phyloP scores from a whole-genome alignment of 2,329 filamentous ascomycete species.

The Xylariaceae sp. region DNA sequence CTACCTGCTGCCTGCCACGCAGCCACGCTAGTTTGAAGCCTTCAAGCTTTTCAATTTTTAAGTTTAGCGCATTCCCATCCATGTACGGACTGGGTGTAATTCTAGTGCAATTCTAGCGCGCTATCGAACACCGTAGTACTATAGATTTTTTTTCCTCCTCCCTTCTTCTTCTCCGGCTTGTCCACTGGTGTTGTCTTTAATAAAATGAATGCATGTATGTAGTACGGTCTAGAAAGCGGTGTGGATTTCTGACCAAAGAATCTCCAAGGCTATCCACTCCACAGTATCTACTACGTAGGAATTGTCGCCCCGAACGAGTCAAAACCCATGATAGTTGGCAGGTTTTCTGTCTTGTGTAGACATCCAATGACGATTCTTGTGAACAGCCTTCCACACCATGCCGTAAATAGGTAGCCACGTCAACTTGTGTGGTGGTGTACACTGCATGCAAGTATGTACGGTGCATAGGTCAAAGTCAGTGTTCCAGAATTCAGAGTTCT shows the following conservation, averaged over 20 bases:
- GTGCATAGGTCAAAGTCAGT: background rate
- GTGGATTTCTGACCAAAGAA: conserved; percentile 1
- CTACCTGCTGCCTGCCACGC: background rate
- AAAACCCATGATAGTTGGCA: background rate
- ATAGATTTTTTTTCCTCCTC: too few species aligned
- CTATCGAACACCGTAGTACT: background rate
- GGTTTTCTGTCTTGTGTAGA: conserved; percentile 2
- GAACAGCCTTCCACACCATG: conserved; percentile 8
- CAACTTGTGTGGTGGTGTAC: conserved; percentile 18
- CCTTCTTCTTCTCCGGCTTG: too few species aligned
- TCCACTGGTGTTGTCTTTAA: too few species aligned
- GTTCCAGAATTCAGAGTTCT: background rate
- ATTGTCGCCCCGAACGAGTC: background rate
- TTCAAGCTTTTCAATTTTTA: background rate
- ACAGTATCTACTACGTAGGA: background rate
- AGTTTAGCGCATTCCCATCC: background rate
- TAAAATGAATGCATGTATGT: too few species aligned
- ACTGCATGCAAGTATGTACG: conserved; percentile 17
- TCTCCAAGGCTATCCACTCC: background rate
- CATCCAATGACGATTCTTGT: conserved; percentile 9
- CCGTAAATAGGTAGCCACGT: conserved; percentile 26
- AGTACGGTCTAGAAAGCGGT: conserved; percentile 21
- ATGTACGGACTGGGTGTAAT: background rate
- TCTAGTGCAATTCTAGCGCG: background rate
- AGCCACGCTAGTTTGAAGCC: background rate